phyloP scores from a whole-genome alignment of 257 asterid genomes.

The Marsdenia floribunda region DNA sequence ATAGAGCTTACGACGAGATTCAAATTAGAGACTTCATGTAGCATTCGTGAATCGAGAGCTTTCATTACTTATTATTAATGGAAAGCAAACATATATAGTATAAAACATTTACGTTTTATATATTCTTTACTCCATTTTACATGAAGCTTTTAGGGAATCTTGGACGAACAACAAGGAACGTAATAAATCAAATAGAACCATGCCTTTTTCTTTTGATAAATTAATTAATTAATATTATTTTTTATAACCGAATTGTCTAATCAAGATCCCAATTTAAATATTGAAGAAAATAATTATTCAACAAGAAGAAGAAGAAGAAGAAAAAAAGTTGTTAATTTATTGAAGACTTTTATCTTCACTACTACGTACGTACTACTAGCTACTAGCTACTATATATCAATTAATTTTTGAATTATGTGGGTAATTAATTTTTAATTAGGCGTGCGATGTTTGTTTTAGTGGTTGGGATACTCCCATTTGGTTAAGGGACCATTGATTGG shows the following conservation, averaged over 20 bases:
- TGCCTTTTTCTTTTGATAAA: neutral
- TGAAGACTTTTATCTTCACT: slow-evolving; percentile 15
- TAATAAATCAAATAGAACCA: neutral
- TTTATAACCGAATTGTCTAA: no score
- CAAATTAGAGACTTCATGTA: no score
- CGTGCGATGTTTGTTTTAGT: slow-evolving; percentile 33
- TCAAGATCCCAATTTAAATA: neutral
- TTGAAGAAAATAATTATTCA: neutral
- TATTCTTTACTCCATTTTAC: neutral
- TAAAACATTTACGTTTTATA: neutral
- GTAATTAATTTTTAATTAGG: slow-evolving; percentile 22
- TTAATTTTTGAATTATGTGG: slow-evolving; percentile 17
- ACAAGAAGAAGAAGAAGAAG: neutral
- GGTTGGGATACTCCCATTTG: slow-evolving; percentile 30
- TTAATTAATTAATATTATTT: no score
- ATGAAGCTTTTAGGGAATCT: neutral
- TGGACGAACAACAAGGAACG: neutral
- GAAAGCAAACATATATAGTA: neutral
- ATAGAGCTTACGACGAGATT: no score
- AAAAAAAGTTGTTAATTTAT: neutral
- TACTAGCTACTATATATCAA: neutral
- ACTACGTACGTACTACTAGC: no score
- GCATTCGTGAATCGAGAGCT: no score
- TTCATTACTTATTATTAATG: no score
- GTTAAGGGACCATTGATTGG: slow-evolving; percentile 25